Evolutionary conservation across 169 alveolate species (phyloP).

Genomic region (Cryptosporidium ryanae): DNA sequence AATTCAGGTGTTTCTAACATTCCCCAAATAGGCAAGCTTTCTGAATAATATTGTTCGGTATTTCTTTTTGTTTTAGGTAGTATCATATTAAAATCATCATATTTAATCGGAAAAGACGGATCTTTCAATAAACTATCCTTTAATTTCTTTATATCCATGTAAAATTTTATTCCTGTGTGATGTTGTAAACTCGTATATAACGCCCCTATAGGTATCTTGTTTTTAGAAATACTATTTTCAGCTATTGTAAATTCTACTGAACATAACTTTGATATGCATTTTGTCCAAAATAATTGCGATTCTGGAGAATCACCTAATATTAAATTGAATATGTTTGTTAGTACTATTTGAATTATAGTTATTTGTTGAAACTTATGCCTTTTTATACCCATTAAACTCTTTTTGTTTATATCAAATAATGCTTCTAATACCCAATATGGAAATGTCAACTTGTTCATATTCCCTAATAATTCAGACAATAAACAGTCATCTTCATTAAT

Average conservation of each 20-base stretch:
- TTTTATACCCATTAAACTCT: constrained; percentile 8
- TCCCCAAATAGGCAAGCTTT: constrained; percentile 72
- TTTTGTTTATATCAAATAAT: constrained; percentile 45
- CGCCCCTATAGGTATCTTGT: constrained; percentile 68
- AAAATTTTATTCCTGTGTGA: constrained; percentile 66
- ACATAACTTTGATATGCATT: constrained; percentile 56
- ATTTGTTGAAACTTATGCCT: constrained; percentile 60
- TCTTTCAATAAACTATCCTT: constrained; percentile 27
- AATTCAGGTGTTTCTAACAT: constrained; percentile 57
- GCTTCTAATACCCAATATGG: constrained; percentile 71
- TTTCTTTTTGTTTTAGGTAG: constrained; percentile 48
- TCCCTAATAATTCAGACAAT: constrained; percentile 6
- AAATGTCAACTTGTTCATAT: constrained; percentile 14
- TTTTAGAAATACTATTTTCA: constrained; percentile 52
- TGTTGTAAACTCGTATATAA: constrained; percentile 17
- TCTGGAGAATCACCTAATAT: constrained; percentile 70
- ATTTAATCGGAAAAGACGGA: constrained; percentile 47
- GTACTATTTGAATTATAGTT: constrained; percentile 50
- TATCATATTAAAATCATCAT: constrained; percentile 47
- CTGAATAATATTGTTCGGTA: constrained; percentile 52
- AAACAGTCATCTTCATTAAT: background rate
- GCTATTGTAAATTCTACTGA: constrained; percentile 48
- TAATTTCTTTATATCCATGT: constrained; percentile 41
- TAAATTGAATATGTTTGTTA: constrained; percentile 51
- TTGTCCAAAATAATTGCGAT: constrained; percentile 70